A percentile compares a stretch with the other conserved stretches of the same genome.
These are phyloP conservation scores for Clonostachys sp. DNA, from an alignment of 2,329 filamentous ascomycete species.

Conservation along the genomic window DNA sequence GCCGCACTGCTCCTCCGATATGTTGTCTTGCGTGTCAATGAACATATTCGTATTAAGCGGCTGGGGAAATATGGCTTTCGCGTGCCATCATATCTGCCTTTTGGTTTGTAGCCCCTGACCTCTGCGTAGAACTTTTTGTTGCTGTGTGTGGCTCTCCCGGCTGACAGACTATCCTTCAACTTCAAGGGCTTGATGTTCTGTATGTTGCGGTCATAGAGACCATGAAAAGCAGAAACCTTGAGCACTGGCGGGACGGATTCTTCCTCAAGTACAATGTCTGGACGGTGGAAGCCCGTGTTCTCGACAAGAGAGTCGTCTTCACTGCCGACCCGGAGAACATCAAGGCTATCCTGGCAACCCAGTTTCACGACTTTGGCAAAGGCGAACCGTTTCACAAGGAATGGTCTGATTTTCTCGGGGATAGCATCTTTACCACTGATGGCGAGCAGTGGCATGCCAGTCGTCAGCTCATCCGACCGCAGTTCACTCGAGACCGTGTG, in stretches of 20 bases:
- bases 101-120: slow-evolving; percentile 28
- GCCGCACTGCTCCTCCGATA: slow-evolving; percentile 29
- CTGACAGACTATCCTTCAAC: slow-evolving; percentile 1
- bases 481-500: slow-evolving; percentile 82
- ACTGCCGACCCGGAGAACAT: slow-evolving; percentile 86
- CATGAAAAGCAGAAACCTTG: slow-evolving; percentile 48
- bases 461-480: slow-evolving; percentile 77
- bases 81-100: slow-evolving; percentile 32
- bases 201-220: slow-evolving; percentile 48
- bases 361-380: slow-evolving; percentile 82
- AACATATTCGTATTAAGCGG: slow-evolving; percentile 36
- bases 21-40: slow-evolving; percentile 28
- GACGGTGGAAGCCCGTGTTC: slow-evolving; percentile 55
- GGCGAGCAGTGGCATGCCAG: slow-evolving; percentile 74
- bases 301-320: slow-evolving; percentile 60
- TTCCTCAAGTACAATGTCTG: slow-evolving; percentile 28
- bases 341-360: slow-evolving; percentile 83
- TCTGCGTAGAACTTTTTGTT: background rate
- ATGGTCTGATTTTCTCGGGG: slow-evolving; percentile 72
- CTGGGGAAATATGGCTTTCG: slow-evolving; percentile 36
- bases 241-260: slow-evolving; percentile 57
- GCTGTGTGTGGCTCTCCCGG: background rate
- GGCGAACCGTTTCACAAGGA: slow-evolving; percentile 69
- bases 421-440: slow-evolving; percentile 77
- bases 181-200: slow-evolving; percentile 58